Evolutionary conservation across 1,139 yeast genomes (phyloP), one percentile per base, ranked within the genome.

Genomic region (Kluyveromyces sp.): DNA sequence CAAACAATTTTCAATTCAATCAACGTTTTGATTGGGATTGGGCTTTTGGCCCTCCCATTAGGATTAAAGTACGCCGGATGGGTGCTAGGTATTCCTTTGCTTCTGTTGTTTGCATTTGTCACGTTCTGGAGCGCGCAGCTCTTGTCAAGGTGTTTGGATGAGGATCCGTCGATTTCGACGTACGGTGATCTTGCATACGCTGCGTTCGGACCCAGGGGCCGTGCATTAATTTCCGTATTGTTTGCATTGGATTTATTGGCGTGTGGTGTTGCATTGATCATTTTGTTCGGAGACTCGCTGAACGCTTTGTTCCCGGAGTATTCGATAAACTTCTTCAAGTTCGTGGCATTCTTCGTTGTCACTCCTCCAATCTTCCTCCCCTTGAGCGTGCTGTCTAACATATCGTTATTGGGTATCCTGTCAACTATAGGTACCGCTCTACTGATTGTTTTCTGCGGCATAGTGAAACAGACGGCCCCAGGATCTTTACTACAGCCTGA

Each of bases 1-100:
- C 97, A 89, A 61, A 89, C 97, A 0, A 69, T 85, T 17, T 87
- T 89, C 69, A 89, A 89, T 60, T 79, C 94, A 2, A 80, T 88
- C 45, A 89, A 89, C 60, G 84, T 88, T 0, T 68, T 88, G 36
- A 78, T 88, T 55, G 97, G 96, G 0, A 78, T 89, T 38, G 96
- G 95, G 2, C 73, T 89, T 56, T 70, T 89, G 31, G 82, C 96
- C 1, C 69, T 89, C 40, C 95, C 96, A 0, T 71, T 83, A 53
- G 97, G 92, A 0, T 67, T 89, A 50, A 76, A 73, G 49, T 72
- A 83, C 43, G 74, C 95, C 0, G 97, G 97, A 0, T 83, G 95
- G 88, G 59, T 83, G 3, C 48, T 77, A 17, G 96, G 96, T 1
- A 49, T 76, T 0, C 45, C 72, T 0, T 58, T 82, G 33, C 60